Conservation (phyloP, 78 protist genomes). For the Polysphondylium violaceum region DNA sequence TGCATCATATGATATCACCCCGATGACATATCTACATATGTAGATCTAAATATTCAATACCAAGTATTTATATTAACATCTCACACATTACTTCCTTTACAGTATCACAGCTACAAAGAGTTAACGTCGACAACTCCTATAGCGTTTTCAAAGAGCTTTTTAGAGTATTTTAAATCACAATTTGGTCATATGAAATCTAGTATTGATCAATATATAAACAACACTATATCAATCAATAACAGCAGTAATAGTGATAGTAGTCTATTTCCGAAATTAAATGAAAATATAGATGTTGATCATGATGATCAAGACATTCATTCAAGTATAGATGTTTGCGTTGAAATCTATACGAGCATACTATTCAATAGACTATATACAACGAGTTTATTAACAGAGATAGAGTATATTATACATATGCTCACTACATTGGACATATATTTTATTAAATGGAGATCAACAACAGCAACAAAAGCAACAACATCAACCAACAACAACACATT, state of each 20-base stretch:
- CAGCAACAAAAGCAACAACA: not conserved
- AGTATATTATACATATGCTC: slow-evolving; percentile 9
- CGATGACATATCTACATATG: too few relatives aligned
- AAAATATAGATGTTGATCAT: not conserved
- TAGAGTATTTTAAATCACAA: not conserved
- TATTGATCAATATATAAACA: not conserved
- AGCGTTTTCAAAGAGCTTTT: not conserved
- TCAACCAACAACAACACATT: not conserved
- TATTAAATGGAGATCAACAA: not conserved
- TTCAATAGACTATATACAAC: slow-evolving; percentile 30
- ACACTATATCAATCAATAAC: not conserved
- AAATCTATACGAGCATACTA: slow-evolving; percentile 15
- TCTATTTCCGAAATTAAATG: slow-evolving; percentile 16
- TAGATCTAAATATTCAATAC: too few relatives aligned
- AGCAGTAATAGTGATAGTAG: not conserved
- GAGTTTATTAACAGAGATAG: slow-evolving; percentile 7
- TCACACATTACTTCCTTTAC: not conserved
- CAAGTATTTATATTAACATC: not conserved
- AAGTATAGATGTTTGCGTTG: not conserved
- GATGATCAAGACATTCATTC: not conserved
- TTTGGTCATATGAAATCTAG: not conserved
- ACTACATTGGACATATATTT: not conserved
- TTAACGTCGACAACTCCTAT: not conserved
- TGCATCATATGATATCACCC: not conserved
- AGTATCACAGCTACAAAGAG: slow-evolving; percentile 8